phyloP scores from a whole-genome alignment of 2,329 filamentous ascomycete species.

The Venturia aucupariae region DNA sequence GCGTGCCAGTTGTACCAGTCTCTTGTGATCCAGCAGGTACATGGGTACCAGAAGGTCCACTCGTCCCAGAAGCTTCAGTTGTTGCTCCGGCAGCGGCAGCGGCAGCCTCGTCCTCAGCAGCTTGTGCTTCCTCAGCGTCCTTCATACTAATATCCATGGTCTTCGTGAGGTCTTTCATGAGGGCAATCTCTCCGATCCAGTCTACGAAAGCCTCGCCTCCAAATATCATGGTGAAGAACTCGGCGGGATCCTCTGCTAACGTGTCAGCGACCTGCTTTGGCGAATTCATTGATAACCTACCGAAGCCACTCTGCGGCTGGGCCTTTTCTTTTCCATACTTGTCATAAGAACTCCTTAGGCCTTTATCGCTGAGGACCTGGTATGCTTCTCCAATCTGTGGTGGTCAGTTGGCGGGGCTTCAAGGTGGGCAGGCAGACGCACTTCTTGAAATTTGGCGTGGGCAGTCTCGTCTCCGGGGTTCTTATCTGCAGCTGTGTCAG shows the following conservation, averaged over 20 bases:
- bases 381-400: constrained; percentile 58
- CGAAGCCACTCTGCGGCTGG: constrained; percentile 83
- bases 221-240: constrained; percentile 98
- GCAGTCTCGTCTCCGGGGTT: constrained; percentile 94
- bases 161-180: constrained; percentile 96
- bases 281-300: constrained; percentile 32
- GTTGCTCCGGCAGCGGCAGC: constrained; percentile 39
- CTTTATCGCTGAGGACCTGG: constrained; percentile 76
- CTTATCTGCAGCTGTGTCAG: constrained; percentile 57
- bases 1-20: constrained; percentile 15
- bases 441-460: constrained; percentile 87
- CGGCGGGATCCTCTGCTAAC: constrained; percentile 66
- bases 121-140: constrained; percentile 61
- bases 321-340: constrained; percentile 95
- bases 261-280: constrained; percentile 12
- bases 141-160: constrained; percentile 97
- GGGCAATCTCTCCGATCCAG: constrained; percentile 93
- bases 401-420: constrained; percentile 12
- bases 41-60: constrained; percentile 15
- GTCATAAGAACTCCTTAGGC: constrained; percentile 87
- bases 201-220: constrained; percentile 92
- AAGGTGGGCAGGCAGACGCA: constrained; percentile 31
- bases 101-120: constrained; percentile 53
- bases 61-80: constrained; percentile 26
- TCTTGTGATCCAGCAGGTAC: constrained; percentile 18